phyloP scores from a whole-genome alignment of 306 rosid genomes.

The Cicer chorassanicum region DNA sequence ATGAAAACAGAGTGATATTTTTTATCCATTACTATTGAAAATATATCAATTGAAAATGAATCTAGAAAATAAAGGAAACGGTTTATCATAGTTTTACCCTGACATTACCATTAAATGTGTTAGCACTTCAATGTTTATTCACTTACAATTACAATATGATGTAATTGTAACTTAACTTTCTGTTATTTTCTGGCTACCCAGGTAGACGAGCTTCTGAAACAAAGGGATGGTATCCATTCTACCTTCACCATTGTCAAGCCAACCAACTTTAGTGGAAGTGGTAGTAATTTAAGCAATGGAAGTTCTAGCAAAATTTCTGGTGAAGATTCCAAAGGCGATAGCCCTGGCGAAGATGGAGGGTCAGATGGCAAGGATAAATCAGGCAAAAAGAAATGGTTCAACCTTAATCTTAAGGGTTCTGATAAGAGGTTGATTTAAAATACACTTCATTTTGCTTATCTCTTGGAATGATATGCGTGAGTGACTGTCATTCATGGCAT shows the following conservation, averaged over 20 bases:
- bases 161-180: slow-evolving; percentile 17
- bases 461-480: slow-evolving; percentile 40
- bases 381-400: slow-evolving; percentile 92
- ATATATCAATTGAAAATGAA: background rate
- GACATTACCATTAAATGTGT: background rate
- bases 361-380: slow-evolving; percentile 91
- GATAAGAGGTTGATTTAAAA: slow-evolving; percentile 60
- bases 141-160: background rate
- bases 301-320: slow-evolving; percentile 71
- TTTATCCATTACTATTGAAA: background rate
- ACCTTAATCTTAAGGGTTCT: slow-evolving; percentile 74
- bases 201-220: slow-evolving; percentile 98
- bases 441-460: slow-evolving; percentile 38
- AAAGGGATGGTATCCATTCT: slow-evolving; percentile 81
- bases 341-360: slow-evolving; percentile 82
- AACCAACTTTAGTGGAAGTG: slow-evolving; percentile 47
- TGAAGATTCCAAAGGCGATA: slow-evolving; percentile 69
- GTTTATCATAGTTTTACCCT: background rate
- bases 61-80: background rate
- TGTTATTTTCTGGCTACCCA: slow-evolving; percentile 45
- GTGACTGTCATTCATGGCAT: slow-evolving; percentile 43
- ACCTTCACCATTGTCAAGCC: slow-evolving; percentile 65
- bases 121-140: slow-evolving; percentile 1
- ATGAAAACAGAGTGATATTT: background rate
- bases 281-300: slow-evolving; percentile 70